Base-by-base conservation (phyloP, 2,329 filamentous ascomycete species). In the Botryotinia calthae region DNA sequence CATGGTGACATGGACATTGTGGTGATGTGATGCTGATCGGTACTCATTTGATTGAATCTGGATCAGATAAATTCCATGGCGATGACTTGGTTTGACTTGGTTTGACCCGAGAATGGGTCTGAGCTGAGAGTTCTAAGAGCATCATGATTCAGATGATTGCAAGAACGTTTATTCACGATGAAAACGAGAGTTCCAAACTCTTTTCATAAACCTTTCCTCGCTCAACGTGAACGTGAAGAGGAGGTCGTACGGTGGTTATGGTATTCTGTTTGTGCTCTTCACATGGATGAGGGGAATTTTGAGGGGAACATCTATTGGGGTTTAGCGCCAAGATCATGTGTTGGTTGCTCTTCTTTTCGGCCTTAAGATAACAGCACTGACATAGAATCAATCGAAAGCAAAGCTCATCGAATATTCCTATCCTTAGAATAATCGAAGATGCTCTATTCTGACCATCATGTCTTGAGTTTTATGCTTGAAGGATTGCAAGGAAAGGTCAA, bases 281-380 rank as follows among this genome's bases (percentile, higher is more conserved):
- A 65, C 28, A 65, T 48, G 28, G 48, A 48, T 48, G 62, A 65
- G 62, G 62, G 62, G 42, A 25, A 64, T 20, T 34, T 48, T 25
- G 62, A 64, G 62, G 62, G 62, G 42, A 48, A 65, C 42, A 16
- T 65, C 20, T 34, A 25, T 18, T 25, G 37, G n/a, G 59, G 59
- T 22, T 48, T 48, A 48, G 42, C 62, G 42, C 4, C 62, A 34
- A 65, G 42, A 65, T 65, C 42, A 65, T 65, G 62, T 65, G 62
- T 8, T 28, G 42, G 42, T 20, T 18, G 6, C 42, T 46, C 42
- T n/a, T 48, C 18, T 16, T 42, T 42, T 65, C 62, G n/a, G 62
- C 28, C 25, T 48, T 34, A 51, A 51, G 42, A 37, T 14, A 54
- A 44, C 44, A 51, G 16, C 12, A 48, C 22, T 28, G 28, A 37